Conservation (phyloP, 257 asterid species). For the Nicotiana knightiana region DNA sequence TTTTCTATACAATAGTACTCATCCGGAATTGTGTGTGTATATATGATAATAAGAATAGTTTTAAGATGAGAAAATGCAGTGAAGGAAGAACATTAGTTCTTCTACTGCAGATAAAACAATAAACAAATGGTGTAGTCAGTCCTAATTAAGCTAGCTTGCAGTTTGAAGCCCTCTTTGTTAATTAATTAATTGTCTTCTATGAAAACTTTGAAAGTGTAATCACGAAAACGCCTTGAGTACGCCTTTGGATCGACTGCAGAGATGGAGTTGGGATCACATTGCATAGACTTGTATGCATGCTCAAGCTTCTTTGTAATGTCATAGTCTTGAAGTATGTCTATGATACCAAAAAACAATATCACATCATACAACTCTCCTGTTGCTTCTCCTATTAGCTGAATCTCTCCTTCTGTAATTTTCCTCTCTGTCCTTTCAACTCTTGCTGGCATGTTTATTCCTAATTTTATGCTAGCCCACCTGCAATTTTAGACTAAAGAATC, state of each 20-base stretch:
- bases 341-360: slow-evolving; percentile 73
- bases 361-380: slow-evolving; percentile 90
- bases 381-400: slow-evolving; percentile 77
- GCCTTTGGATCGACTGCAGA: slow-evolving; percentile 95
- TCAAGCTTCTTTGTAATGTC: slow-evolving; percentile 92
- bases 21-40: not conserved
- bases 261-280: slow-evolving; percentile 83
- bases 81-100: not conserved
- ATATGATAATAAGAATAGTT: not conserved
- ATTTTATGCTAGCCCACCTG: slow-evolving; percentile 80
- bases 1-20: slow-evolving; percentile 5
- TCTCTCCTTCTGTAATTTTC: slow-evolving; percentile 37
- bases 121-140: not conserved
- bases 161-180: not conserved
- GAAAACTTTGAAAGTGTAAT: slow-evolving; percentile 74
- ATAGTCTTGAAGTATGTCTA: slow-evolving; percentile 95
- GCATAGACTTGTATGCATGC: slow-evolving; percentile 91
- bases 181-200: slow-evolving; percentile 58
- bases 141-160: not conserved
- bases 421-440: slow-evolving; percentile 80
- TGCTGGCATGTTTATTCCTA: slow-evolving; percentile 94
- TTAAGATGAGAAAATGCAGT: not conserved
- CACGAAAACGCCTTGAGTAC: slow-evolving; percentile 83
- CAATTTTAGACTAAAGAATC: not conserved
- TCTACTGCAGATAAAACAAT: not conserved